phyloP scores from a whole-genome alignment of 306 rosid species.

The Glycyrrhiza uralensis region DNA sequence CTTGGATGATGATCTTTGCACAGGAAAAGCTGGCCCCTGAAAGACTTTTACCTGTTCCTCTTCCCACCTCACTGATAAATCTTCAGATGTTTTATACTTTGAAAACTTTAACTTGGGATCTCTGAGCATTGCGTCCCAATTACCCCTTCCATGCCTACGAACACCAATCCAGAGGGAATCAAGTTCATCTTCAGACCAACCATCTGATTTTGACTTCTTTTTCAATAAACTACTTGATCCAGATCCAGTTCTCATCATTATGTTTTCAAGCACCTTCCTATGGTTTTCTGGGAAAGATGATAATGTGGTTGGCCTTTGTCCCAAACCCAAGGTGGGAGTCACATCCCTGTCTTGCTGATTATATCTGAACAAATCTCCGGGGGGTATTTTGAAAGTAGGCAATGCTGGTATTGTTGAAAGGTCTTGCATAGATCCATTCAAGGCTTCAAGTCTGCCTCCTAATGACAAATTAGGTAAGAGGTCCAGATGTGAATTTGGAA shows the following conservation, averaged over 20 bases:
- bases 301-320: conserved; percentile 59
- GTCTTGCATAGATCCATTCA: conserved; percentile 59
- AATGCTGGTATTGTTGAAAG: conserved; percentile 67
- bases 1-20: conserved; percentile 59
- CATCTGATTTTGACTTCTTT: conserved; percentile 68
- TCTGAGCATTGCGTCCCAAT: conserved; percentile 88
- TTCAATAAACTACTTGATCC: conserved; percentile 49
- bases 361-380: conserved; percentile 70
- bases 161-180: conserved; percentile 98
- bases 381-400: conserved; percentile 71
- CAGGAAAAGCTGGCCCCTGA: conserved; percentile 64
- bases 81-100: conserved; percentile 67
- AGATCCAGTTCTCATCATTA: conserved; percentile 95
- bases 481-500: conserved; percentile 59
- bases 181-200: conserved; percentile 98
- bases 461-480: conserved; percentile 75
- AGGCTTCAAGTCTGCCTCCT: conserved; percentile 65
- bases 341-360: conserved; percentile 73
- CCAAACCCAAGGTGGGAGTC: conserved; percentile 73
- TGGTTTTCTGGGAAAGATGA: conserved; percentile 89
- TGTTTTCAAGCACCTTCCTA: conserved; percentile 94
- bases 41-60: conserved; percentile 87
- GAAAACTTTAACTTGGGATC: conserved; percentile 87
- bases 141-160: conserved; percentile 95
- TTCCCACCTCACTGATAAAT: conserved; percentile 85